Base-by-base conservation (phyloP, 371 early-diverging fungal genomes). In the Mortierella sp. region DNA sequence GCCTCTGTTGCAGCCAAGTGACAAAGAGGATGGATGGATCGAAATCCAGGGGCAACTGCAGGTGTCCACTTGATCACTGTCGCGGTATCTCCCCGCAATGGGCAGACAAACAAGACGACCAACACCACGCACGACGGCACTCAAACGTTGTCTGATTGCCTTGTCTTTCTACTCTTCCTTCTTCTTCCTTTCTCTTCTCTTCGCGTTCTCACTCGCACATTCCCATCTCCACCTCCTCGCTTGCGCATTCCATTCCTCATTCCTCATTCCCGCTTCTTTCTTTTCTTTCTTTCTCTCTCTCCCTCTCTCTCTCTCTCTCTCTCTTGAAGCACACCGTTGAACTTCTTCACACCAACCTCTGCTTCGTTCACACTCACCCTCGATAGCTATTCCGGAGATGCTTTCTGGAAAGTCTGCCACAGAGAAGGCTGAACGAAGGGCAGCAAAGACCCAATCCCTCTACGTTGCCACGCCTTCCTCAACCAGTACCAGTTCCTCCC, bases 361-460 rank as follows among this genome's bases (percentile, higher is more conserved):
- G 28, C 61, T 6, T 11, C 34, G 31, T 31, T 31, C 5, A 31
- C 57, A 57, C 14, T 3, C 26, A 57, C 11, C 3, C 6, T 61
- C 61, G 61, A 61, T 24, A 64, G 48, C 21, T 37, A 64, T 64
- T 64, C 67, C 28, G 54, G 21, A 14, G 13, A 80, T 84, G 84
- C 81, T 84, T 64, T 75, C 81, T 26, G 84, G 84, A 77, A 74
- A 74, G 78, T 77, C 83, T 6, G 70, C 82, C 59, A 53, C 80
- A 73, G 81, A 81, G 40, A 81, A 72, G 78, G 81, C 80, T 34
- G 81, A 85, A 50, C 75, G 78, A 72, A 72, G 85, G 34, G 85
- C 85, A 26, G 81, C 76, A 59, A 85, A 85, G 81, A 72, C 85
- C 21, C 85, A 85, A 74, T 85, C 85, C 54, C 85, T 85, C 76